Evolutionary conservation across 192 early-diverging fungal genomes (phyloP), one percentile per base, ranked within the genome.

Genomic region (Podila minutissima): DNA sequence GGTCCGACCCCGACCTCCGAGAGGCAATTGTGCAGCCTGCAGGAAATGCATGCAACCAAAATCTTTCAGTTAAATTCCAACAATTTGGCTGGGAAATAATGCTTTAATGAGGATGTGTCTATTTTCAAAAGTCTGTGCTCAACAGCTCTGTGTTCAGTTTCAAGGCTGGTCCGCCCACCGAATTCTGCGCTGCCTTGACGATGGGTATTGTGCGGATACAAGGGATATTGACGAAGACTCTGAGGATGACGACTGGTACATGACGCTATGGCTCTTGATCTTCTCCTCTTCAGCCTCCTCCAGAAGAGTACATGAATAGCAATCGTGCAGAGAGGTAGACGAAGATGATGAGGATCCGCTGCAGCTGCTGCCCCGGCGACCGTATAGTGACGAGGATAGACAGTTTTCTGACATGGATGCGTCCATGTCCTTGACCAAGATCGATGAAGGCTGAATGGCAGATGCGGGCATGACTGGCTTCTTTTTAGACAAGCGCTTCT

Each of bases 371-470:
- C 53, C 53, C 24, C 53, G 53, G n/a, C 53, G 53, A 26, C 53
- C 20, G 22, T 55, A 55, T 2, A 7, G 24, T 24, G 53, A 55
- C 20, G 8, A 24, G 3, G 53, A 55, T 11, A 22, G 24, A 17
- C 9, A 10, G 53, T 17, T 22, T 55, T 55, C 53, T 55, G 53
- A 55, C 3, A 55, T 55, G 53, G 53, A 55, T n/a, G 53, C 2
- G n/a, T 55, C 53, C 20, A 7, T 33, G 8, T 67, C 69, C 58
- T 78, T 71, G 64, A 78, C 53, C 26, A 78, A 51, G 69, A 78
- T 78, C n/a, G 75, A 78, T 37, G 64, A 64, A 20, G 69, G 75
- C 20, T 15, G n/a, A 12, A 78, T 32, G 19, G 75, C 67, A 26
- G 69, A 68, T 19, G 75, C 62, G 15, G 75, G 75, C 38, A 78